Evolutionary conservation across 768 basidiomycete species (phyloP).

Genomic region (Amanita exitialis): DNA sequence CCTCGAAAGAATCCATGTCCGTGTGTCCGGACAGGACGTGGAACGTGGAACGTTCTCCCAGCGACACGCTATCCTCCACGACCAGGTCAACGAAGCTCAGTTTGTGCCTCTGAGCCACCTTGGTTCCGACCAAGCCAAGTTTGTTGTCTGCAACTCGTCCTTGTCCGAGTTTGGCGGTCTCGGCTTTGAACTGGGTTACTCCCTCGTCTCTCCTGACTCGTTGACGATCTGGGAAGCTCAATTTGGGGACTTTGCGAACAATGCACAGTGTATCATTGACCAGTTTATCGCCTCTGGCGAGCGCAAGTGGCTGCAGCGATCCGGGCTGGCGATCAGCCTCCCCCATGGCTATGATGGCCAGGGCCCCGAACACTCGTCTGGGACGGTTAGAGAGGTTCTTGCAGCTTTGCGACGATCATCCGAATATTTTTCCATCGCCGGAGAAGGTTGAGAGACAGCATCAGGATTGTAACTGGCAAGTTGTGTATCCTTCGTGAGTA

Average conservation of each 20-base stretch:
- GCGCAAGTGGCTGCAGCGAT: constrained; percentile 94
- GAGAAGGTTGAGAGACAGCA: constrained; percentile 92
- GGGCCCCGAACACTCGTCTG: constrained; percentile 96
- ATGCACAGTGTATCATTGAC: constrained; percentile 95
- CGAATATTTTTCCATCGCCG: constrained; percentile 75
- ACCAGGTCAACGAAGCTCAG: constrained; percentile 86
- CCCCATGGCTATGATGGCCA: constrained; percentile 99
- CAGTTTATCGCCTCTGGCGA: constrained; percentile 98
- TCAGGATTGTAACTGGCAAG: constrained; percentile 99
- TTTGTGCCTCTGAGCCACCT: constrained; percentile 88
- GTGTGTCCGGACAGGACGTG: constrained; percentile 95
- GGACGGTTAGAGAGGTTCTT: constrained; percentile 92
- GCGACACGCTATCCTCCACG: constrained; percentile 93
- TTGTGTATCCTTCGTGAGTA: constrained; percentile 90
- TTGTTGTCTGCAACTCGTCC: constrained; percentile 94
- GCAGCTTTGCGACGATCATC: constrained; percentile 97
- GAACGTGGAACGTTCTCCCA: constrained; percentile 99
- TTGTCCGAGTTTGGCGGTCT: constrained; percentile 92
- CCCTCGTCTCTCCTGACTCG: constrained; percentile 87
- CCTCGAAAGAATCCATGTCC: constrained; percentile 88
- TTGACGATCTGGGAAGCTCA: constrained; percentile 98
- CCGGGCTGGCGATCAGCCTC: constrained; percentile 78
- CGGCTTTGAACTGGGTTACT: constrained; percentile 98
- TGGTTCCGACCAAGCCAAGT: constrained; percentile 78
- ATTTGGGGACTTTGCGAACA: constrained; percentile 97